These are phyloP conservation scores for Clavispora santaluciae DNA, from an alignment of 805 yeast genomes.

Conservation along the genomic window DNA sequence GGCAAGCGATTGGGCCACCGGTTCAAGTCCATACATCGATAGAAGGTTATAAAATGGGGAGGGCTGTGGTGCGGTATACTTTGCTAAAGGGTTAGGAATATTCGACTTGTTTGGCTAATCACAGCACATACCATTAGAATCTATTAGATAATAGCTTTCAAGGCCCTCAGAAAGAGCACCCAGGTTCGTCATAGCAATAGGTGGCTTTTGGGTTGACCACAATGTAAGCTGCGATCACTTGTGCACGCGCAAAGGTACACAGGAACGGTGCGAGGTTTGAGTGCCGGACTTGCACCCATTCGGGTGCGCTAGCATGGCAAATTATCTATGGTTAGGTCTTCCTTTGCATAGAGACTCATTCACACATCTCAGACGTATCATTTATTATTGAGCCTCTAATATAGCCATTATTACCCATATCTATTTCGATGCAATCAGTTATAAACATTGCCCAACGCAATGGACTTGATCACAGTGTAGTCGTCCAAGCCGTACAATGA, in stretches of 20 bases:
- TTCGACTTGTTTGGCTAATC: background rate
- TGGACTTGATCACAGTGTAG: conserved; percentile 61
- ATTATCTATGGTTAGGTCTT: too few relatives aligned
- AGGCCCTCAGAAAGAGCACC: conserved; percentile 1
- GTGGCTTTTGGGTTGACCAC: background rate
- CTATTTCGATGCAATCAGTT: background rate
- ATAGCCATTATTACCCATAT: background rate
- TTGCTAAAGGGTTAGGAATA: conserved; percentile 17
- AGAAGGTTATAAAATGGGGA: conserved; percentile 73
- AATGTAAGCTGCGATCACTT: background rate
- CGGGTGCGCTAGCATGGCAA: too few relatives aligned
- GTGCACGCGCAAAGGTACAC: background rate
- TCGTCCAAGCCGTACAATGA: conserved; percentile 73
- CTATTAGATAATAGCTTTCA: conserved; percentile 18
- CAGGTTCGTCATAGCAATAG: background rate
- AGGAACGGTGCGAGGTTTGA: too few relatives aligned
- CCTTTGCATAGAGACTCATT: too few relatives aligned
- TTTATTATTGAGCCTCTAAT: too few relatives aligned
- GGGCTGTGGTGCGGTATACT: conserved; percentile 48
- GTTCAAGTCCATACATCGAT: conserved; percentile 59
- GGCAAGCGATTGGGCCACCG: conserved; percentile 74
- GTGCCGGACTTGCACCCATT: too few relatives aligned
- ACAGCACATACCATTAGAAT: conserved; percentile 16
- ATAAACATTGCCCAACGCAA: conserved; percentile 52
- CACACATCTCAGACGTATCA: too few relatives aligned